Conservation (phyloP, 2,329 filamentous ascomycete genomes). For the Basipetospora chlamydospora region DNA sequence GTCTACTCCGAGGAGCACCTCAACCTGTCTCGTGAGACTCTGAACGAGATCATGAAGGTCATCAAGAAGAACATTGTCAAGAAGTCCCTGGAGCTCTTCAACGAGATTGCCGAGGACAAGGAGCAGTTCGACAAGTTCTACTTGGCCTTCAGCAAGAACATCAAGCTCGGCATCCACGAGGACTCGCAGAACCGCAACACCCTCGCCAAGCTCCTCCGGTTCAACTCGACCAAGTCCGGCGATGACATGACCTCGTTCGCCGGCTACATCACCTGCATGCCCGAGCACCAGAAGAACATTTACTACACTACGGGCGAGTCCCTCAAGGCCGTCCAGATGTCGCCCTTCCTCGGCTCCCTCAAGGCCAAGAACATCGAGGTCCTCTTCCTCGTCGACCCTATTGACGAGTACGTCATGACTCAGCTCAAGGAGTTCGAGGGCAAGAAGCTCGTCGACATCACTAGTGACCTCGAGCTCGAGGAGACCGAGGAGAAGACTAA, state of each 20-base stretch:
- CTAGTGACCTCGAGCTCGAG: slow-evolving; percentile 99
- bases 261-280: slow-evolving; percentile 99
- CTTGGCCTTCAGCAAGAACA: slow-evolving; percentile 98
- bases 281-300: slow-evolving; percentile 99
- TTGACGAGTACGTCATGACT: slow-evolving; percentile 98
- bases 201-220: slow-evolving; percentile 97
- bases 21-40: slow-evolving; percentile 98
- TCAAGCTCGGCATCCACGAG: slow-evolving; percentile 99
- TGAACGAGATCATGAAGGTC: slow-evolving; percentile 99
- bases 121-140: slow-evolving; percentile 99
- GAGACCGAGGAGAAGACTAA: slow-evolving; percentile 98
- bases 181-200: slow-evolving; percentile 88
- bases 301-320: slow-evolving; percentile 99
- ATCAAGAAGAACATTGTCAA: slow-evolving; percentile 99
- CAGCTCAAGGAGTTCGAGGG: slow-evolving; percentile 99
- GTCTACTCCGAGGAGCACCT: slow-evolving; percentile 99
- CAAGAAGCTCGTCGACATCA: slow-evolving; percentile 99
- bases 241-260: slow-evolving; percentile 87
- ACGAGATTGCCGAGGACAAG: slow-evolving; percentile 97
- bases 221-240: slow-evolving; percentile 97
- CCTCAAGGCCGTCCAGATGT: slow-evolving; percentile 94
- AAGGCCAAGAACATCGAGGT: slow-evolving; percentile 99
- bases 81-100: slow-evolving; percentile 99
- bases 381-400: slow-evolving; percentile 97
- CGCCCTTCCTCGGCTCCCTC: slow-evolving; percentile 95